phyloP scores from a whole-genome alignment of 2,329 filamentous ascomycete species.

The Cercospora sp. region DNA sequence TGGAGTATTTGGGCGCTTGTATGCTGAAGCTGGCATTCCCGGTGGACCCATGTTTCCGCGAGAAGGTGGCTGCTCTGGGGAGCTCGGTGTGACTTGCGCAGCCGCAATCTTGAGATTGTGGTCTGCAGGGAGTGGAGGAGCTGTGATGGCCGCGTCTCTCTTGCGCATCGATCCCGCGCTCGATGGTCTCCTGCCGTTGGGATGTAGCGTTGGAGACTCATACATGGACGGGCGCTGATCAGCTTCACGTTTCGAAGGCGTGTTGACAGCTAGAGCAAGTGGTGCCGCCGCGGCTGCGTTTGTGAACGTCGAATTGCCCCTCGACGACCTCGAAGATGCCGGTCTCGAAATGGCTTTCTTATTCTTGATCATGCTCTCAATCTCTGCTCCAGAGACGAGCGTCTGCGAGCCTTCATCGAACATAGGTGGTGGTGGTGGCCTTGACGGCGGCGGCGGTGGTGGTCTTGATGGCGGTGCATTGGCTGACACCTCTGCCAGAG shows the following conservation, averaged over 20 bases:
- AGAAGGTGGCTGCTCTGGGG: slow-evolving; percentile 33
- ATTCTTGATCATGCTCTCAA: slow-evolving; percentile 71
- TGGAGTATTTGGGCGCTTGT: slow-evolving; percentile 45
- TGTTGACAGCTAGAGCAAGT: slow-evolving; percentile 29
- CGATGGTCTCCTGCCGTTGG: slow-evolving; percentile 56
- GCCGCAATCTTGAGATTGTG: slow-evolving; percentile 84
- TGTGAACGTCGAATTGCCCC: slow-evolving; percentile 21
- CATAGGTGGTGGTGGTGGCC: slow-evolving; percentile 25
- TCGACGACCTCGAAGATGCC: slow-evolving; percentile 21
- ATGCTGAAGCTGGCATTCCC: slow-evolving; percentile 75
- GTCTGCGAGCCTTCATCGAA: slow-evolving; percentile 79
- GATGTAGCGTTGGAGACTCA: slow-evolving; percentile 26
- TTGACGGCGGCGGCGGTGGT: slow-evolving; percentile 12
- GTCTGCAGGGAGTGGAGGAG: slow-evolving; percentile 72
- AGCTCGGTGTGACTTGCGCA: slow-evolving; percentile 58
- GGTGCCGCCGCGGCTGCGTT: slow-evolving; percentile 30
- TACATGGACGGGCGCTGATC: slow-evolving; percentile 23
- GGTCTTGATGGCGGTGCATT: slow-evolving; percentile 20
- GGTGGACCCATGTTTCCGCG: slow-evolving; percentile 75
- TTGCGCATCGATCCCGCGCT: slow-evolving; percentile 70
- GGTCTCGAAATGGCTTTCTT: slow-evolving; percentile 40
- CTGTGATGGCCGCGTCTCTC: slow-evolving; percentile 43
- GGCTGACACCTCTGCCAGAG: slow-evolving; percentile 19
- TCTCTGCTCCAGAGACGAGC: slow-evolving; percentile 74
- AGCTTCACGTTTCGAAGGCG: slow-evolving; percentile 16